Evolutionary conservation across 176 grass and related monocot species (phyloP).

Genomic region (Aegilops tauschii): DNA sequence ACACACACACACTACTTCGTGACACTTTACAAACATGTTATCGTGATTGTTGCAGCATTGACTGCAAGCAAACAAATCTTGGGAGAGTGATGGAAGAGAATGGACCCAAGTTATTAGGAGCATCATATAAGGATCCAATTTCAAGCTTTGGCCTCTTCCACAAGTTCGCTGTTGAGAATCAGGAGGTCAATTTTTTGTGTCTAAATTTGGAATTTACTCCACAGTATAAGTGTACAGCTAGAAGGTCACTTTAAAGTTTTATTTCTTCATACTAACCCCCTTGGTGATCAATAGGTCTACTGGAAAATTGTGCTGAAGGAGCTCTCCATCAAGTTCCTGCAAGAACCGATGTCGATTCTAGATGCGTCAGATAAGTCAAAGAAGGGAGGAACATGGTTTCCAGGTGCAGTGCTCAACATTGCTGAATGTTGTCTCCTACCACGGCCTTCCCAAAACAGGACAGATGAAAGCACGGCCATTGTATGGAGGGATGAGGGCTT

Average conservation of each 20-base stretch:
- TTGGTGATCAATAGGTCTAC: constrained; percentile 44
- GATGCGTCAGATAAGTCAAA: constrained; percentile 61
- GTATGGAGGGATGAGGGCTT: constrained; percentile 81
- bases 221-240: background rate
- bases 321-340: constrained; percentile 61
- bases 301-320: constrained; percentile 70
- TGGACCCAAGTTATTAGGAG: constrained; percentile 61
- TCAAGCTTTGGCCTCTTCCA: constrained; percentile 61
- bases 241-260: background rate
- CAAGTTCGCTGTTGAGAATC: constrained; percentile 58
- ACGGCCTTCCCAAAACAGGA: constrained; percentile 52
- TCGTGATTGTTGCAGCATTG: constrained; percentile 37
- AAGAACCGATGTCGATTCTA: constrained; percentile 60
- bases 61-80: constrained; percentile 78
- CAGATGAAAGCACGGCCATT: constrained; percentile 79
- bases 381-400: constrained; percentile 72
- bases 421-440: constrained; percentile 93
- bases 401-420: constrained; percentile 75
- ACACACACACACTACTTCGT: background rate
- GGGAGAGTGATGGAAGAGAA: constrained; percentile 79
- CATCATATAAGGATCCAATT: constrained; percentile 74
- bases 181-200: constrained; percentile 49
- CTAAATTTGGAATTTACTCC: background rate
- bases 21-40: background rate
- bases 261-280: background rate